phyloP scores from a whole-genome alignment of 2,329 filamentous ascomycete genomes.

The Cercospora zeae-maydis region DNA sequence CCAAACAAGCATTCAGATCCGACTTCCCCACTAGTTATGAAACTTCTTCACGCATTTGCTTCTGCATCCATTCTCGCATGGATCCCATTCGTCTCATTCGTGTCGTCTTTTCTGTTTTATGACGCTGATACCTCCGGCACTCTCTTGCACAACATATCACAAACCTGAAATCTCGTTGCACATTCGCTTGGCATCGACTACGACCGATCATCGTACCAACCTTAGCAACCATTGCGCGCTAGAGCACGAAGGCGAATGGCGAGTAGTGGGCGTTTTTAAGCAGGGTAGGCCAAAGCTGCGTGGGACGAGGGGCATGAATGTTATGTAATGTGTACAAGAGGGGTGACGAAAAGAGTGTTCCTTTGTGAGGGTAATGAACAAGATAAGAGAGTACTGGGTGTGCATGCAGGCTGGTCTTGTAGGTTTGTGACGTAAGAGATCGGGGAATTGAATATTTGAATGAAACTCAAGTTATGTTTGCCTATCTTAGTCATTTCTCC shows the following conservation, averaged over 20 bases:
- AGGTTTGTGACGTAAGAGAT: no score
- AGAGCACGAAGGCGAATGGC: neutral
- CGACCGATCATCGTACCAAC: neutral
- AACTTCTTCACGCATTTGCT: neutral
- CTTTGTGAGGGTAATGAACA: neutral
- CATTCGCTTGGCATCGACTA: neutral
- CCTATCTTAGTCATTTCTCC: no score
- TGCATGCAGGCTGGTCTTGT: neutral
- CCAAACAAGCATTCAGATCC: neutral
- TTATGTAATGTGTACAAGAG: neutral
- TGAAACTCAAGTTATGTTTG: no score
- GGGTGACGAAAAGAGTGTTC: neutral
- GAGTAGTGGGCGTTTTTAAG: no score
- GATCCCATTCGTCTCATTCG: neutral
- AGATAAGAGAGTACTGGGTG: neutral
- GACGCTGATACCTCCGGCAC: neutral
- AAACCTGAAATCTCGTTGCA: neutral
- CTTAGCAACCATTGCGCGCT: neutral
- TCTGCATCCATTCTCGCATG: neutral
- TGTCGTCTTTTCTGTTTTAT: neutral
- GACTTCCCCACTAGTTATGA: neutral
- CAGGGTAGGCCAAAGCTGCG: no score
- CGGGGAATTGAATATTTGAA: no score
- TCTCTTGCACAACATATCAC: neutral
- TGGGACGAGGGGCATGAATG: neutral